phyloP scores from a whole-genome alignment of 306 rosid genomes.

The Cucurbita ficifolia region DNA sequence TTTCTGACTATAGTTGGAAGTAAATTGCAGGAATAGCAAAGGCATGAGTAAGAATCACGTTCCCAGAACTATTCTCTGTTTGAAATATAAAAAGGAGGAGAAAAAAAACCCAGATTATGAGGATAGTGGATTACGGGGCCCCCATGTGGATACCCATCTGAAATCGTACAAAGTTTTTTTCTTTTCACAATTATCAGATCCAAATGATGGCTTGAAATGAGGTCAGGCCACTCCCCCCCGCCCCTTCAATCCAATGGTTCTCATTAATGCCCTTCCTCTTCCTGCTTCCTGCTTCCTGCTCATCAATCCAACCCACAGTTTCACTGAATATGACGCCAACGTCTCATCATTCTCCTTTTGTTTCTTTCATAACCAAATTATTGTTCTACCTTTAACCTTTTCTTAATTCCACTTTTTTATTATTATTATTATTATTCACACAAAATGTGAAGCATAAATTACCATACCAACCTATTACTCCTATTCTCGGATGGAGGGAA shows the following conservation, averaged over 20 bases:
- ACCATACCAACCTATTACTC: too few species aligned
- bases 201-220: too few species aligned
- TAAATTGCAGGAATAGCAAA: neutral
- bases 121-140: neutral
- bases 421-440: too few species aligned
- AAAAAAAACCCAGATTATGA: neutral
- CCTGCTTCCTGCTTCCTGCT: neutral
- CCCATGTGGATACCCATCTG: neutral
- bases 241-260: neutral
- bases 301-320: neutral
- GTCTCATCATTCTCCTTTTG: neutral
- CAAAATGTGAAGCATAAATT: too few species aligned
- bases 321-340: slow-evolving; percentile 1
- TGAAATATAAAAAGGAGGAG: too few species aligned
- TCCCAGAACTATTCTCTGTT: too few species aligned
- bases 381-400: neutral
- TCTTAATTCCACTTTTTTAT: neutral
- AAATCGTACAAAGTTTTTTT: neutral
- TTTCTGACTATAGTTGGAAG: neutral
- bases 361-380: slow-evolving; percentile 8
- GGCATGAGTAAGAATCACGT: neutral
- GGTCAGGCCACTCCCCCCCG: too few species aligned
- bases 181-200: too few species aligned
- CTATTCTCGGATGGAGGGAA: too few species aligned
- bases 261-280: neutral